phyloP scores from a whole-genome alignment of 78 protist species.

The Dictyostelium intermedium region DNA sequence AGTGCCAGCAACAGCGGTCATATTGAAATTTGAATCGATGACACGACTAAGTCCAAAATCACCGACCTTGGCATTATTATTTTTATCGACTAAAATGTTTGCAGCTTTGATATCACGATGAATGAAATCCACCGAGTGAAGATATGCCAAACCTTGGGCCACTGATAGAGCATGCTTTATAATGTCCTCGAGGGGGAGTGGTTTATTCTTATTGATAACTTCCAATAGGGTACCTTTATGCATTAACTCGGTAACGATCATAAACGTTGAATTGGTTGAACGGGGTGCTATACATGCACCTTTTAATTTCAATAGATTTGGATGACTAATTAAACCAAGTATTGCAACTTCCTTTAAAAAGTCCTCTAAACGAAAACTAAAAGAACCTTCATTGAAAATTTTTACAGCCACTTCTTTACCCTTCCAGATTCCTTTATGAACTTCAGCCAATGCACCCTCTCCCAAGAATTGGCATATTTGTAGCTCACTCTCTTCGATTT shows the following conservation, averaged over 20 bases:
- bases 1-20: slow-evolving; percentile 72
- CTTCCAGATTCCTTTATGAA: slow-evolving; percentile 19
- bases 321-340: slow-evolving; percentile 53
- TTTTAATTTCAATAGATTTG: slow-evolving; percentile 54
- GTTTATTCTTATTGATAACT: slow-evolving; percentile 43
- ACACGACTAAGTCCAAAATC: slow-evolving; percentile 65
- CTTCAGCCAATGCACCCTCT: slow-evolving; percentile 63
- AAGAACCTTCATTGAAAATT: slow-evolving; percentile 72
- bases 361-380: slow-evolving; percentile 68
- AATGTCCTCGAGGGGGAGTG: background rate
- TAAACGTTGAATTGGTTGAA: slow-evolving; percentile 27
- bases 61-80: slow-evolving; percentile 54
- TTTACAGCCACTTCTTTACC: slow-evolving; percentile 77
- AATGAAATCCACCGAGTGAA: slow-evolving; percentile 81
- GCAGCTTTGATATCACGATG: slow-evolving; percentile 92
- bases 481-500: slow-evolving; percentile 63
- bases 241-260: slow-evolving; percentile 69
- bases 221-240: slow-evolving; percentile 64
- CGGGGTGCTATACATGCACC: slow-evolving; percentile 73
- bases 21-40: slow-evolving; percentile 5
- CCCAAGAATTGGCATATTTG: slow-evolving; percentile 37
- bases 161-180: slow-evolving; percentile 57
- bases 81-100: slow-evolving; percentile 57
- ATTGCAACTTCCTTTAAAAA: slow-evolving; percentile 77
- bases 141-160: slow-evolving; percentile 85